These are phyloP conservation scores for Physcomitrellopsis africana DNA, from an alignment of 225 moss, liverwort and hornwort species.

Conservation along the genomic window DNA sequence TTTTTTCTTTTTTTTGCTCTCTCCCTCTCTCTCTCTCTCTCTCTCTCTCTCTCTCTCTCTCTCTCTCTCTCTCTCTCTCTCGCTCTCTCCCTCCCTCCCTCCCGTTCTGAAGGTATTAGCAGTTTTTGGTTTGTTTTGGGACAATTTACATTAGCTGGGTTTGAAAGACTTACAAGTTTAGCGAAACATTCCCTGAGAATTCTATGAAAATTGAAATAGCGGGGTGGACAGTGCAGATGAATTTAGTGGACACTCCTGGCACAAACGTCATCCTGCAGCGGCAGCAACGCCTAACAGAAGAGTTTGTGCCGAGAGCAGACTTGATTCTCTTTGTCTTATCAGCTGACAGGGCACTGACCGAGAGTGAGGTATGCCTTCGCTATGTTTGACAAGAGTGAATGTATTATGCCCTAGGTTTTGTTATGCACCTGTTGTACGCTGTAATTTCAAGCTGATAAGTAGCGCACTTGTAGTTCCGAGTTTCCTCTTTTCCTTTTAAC, in stretches of 20 bases:
- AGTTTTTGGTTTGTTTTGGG: not conserved
- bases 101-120: no score
- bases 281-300: conserved; percentile 98
- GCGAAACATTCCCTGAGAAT: not conserved
- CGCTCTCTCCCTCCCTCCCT: no score
- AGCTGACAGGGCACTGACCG: conserved; percentile 90
- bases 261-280: conserved; percentile 99
- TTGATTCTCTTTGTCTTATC: conserved; percentile 94
- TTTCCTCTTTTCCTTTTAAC: no score
- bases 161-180: not conserved
- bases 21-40: no score
- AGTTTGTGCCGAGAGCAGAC: conserved; percentile 96
- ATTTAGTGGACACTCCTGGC: conserved; percentile 98
- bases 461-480: no score
- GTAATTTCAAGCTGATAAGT: not conserved
- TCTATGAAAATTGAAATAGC: conserved; percentile 39
- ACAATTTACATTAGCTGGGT: not conserved
- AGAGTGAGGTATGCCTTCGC: conserved; percentile 79
- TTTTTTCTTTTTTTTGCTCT: no score
- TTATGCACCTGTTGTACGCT: conserved; percentile 1
- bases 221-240: conserved; percentile 99
- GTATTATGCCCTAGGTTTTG: not conserved
- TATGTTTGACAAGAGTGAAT: not conserved
- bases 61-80: no score
- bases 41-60: no score